Conservation (phyloP, 768 basidiomycete species). For the Lactarius vividus region DNA sequence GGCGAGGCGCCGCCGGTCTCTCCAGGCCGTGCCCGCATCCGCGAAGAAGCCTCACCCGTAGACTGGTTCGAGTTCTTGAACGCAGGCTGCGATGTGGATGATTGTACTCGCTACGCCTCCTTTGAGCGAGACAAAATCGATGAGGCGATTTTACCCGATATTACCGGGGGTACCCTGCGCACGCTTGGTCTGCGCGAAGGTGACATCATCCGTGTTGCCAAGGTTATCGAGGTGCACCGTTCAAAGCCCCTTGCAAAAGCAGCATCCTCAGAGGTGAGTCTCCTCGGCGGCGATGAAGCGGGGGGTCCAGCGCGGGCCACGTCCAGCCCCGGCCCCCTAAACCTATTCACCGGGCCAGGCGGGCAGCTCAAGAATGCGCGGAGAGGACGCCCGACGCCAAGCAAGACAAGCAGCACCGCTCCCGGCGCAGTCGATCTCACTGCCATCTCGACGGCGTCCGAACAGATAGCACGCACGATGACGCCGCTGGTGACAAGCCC, state of each 20-base stretch:
- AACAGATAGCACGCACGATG: conserved; percentile 62
- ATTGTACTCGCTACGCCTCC: conserved; percentile 92
- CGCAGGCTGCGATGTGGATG: conserved; percentile 94
- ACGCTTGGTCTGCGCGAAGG: conserved; percentile 92
- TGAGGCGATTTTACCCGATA: conserved; percentile 80
- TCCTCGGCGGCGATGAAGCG: conserved; percentile 72
- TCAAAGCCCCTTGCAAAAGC: conserved; percentile 39
- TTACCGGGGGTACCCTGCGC: conserved; percentile 86
- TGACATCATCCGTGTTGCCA: conserved; percentile 93
- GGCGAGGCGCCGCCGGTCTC: conserved; percentile 37
- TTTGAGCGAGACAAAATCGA: conserved; percentile 97
- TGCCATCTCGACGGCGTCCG: conserved; percentile 66
- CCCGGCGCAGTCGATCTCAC: conserved; percentile 65
- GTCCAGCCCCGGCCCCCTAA: conserved; percentile 56
- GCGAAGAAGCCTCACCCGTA: conserved; percentile 57
- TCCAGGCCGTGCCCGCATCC: conserved; percentile 27
- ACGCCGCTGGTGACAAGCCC: too few relatives aligned
- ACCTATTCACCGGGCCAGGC: conserved; percentile 78
- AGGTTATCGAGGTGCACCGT: conserved; percentile 67
- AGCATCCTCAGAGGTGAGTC: conserved; percentile 45
- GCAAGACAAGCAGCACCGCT: conserved; percentile 44
- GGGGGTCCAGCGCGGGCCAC: conserved; percentile 61
- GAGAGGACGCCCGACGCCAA: conserved; percentile 75
- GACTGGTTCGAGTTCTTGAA: conserved; percentile 99
- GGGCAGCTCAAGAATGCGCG: conserved; percentile 78